Conservation (phyloP, 306 rosid genomes). For the Dryas drummondii region DNA sequence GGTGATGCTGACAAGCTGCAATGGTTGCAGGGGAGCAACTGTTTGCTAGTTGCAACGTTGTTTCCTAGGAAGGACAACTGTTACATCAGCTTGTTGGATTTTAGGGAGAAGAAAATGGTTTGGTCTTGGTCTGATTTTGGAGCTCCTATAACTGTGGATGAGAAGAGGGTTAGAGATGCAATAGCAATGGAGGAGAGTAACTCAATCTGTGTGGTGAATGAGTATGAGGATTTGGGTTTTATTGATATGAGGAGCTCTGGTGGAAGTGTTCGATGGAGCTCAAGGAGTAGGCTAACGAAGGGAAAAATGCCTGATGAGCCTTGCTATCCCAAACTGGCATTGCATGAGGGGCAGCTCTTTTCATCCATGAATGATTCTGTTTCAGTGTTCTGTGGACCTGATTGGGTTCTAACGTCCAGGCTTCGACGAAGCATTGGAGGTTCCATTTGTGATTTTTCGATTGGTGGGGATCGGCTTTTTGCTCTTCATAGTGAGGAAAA, state of each 20-base stretch:
- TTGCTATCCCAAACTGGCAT: constrained; percentile 84
- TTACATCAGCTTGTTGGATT: constrained; percentile 84
- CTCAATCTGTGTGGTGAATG: constrained; percentile 88
- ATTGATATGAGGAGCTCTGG: constrained; percentile 72
- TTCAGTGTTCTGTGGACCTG: constrained; percentile 89
- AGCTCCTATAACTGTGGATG: constrained; percentile 58
- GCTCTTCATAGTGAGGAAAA: constrained; percentile 92
- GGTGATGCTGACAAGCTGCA: constrained; percentile 96
- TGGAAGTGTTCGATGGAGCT: constrained; percentile 79
- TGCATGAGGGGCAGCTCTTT: constrained; percentile 85
- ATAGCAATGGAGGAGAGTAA: constrained; percentile 83
- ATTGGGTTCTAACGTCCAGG: constrained; percentile 84
- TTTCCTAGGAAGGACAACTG: constrained; percentile 92
- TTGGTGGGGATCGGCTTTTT: constrained; percentile 92
- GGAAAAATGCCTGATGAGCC: constrained; percentile 91
- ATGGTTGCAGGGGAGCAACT: constrained; percentile 67
- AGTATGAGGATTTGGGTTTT: constrained; percentile 87
- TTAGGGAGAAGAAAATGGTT: constrained; percentile 81
- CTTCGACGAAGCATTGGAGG: constrained; percentile 81
- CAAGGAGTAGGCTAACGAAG: constrained; percentile 80
- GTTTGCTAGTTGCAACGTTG: constrained; percentile 80
- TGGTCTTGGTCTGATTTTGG: constrained; percentile 92
- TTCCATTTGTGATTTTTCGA: constrained; percentile 90
- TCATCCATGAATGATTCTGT: constrained; percentile 93
- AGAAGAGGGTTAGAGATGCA: constrained; percentile 84